Evolutionary conservation across 352 stramenopile species (phyloP).

Genomic region (Elongisporangium senticosum): DNA sequence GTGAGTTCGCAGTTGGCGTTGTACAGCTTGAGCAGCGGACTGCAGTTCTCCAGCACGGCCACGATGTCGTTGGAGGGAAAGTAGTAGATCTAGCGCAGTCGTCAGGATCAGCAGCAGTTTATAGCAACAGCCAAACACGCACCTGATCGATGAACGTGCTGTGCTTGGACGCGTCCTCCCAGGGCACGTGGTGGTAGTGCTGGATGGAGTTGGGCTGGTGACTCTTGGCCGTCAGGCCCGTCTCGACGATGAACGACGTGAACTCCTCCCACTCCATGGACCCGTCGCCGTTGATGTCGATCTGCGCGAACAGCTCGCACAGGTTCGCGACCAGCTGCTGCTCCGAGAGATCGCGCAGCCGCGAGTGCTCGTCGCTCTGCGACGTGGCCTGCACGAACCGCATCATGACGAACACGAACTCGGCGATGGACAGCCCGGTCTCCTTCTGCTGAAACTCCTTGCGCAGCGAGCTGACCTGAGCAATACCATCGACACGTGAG

Average conservation of each 20-base stretch:
- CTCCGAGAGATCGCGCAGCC: constrained; percentile 60
- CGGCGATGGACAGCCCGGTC: constrained; percentile 65
- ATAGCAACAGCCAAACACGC: neutral
- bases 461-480: constrained; percentile 63
- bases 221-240: constrained; percentile 70
- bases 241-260: constrained; percentile 89
- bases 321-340: constrained; percentile 79
- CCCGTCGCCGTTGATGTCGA: constrained; percentile 89
- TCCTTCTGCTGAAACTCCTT: constrained; percentile 84
- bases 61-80: constrained; percentile 65
- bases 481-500: neutral
- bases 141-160: constrained; percentile 76
- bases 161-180: constrained; percentile 85
- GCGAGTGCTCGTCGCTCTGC: constrained; percentile 53
- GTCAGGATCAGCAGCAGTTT: constrained; percentile 1
- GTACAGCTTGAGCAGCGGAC: constrained; percentile 77
- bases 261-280: constrained; percentile 93
- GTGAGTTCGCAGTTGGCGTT: constrained; percentile 68
- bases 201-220: constrained; percentile 87
- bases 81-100: constrained; percentile 62
- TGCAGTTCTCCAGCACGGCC: constrained; percentile 72
- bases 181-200: constrained; percentile 69
- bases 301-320: constrained; percentile 87
- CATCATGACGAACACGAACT: constrained; percentile 89
- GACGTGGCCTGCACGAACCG: constrained; percentile 58